Percentiles rank a stretch among this genome's conserved stretches.
These are phyloP conservation scores for Gracilaria vermiculophylla DNA, from an alignment of 23 red algal species.

Conservation along the genomic window DNA sequence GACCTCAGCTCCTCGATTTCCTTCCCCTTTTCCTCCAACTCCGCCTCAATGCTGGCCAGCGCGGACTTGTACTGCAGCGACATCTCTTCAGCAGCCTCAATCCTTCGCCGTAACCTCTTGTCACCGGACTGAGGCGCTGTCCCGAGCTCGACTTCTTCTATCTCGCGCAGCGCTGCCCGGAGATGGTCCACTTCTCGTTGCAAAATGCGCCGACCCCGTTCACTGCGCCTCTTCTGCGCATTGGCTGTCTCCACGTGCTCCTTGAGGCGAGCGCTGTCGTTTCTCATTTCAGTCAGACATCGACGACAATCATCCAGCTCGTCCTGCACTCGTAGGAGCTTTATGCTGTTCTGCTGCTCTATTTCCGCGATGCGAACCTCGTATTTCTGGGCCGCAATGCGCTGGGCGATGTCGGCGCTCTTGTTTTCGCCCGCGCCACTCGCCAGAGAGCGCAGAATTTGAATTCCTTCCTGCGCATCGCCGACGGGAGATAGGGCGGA, in stretches of 20 bases:
- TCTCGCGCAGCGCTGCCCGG: constrained; percentile 2
- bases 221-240: not conserved
- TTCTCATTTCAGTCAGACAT: not conserved
- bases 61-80: not conserved
- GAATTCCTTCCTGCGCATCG: constrained; percentile 48
- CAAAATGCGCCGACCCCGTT: constrained; percentile 12
- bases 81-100: constrained; percentile 2
- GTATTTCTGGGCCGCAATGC: not conserved
- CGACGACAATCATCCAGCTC: constrained; percentile 10
- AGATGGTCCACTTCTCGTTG: constrained; percentile 42
- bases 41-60: not conserved
- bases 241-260: not conserved
- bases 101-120: not conserved
- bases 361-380: constrained; percentile 13
- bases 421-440: not conserved
- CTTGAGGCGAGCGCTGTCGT: not conserved
- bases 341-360: not conserved
- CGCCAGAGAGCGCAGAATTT: not conserved
- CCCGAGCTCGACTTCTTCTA: constrained; percentile 6
- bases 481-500: constrained; percentile 19
- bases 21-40: not conserved
- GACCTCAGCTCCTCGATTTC: not conserved
- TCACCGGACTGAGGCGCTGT: not conserved
- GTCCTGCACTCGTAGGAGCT: not conserved
- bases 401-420: not conserved